These are phyloP conservation scores for Didymella segeticola DNA, from an alignment of 2,329 filamentous ascomycete species.

Conservation along the genomic window DNA sequence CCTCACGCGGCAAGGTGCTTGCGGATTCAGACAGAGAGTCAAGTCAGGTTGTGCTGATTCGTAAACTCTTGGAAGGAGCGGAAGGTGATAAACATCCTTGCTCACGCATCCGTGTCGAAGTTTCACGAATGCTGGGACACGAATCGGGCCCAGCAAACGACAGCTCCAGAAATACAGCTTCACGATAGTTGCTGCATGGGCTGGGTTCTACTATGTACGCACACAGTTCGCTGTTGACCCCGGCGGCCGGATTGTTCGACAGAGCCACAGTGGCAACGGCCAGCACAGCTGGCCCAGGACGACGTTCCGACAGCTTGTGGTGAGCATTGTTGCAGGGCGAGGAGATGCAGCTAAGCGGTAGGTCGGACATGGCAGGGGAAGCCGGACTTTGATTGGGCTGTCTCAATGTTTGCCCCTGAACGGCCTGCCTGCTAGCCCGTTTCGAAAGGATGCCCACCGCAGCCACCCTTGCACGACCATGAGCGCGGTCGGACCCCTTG, in stretches of 20 bases:
- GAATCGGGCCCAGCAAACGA: slow-evolving; percentile 7
- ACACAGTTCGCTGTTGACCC: background rate
- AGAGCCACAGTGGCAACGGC: background rate
- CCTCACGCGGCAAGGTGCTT: slow-evolving; percentile 15
- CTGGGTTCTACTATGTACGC: background rate
- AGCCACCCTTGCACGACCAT: slow-evolving; percentile 35
- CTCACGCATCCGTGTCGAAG: slow-evolving; percentile 25
- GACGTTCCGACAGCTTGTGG: slow-evolving; percentile 6
- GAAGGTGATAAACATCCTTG: slow-evolving; percentile 34
- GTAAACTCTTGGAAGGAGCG: slow-evolving; percentile 26
- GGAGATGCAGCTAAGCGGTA: slow-evolving; percentile 21
- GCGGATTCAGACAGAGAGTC: slow-evolving; percentile 18
- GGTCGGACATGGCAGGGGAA: slow-evolving; percentile 21
- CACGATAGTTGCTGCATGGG: background rate
- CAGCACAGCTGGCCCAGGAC: slow-evolving; percentile 10
- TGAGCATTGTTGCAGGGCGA: slow-evolving; percentile 29
- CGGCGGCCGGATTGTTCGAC: slow-evolving; percentile 1
- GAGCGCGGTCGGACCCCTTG: slow-evolving; percentile 28
- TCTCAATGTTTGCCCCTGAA: slow-evolving; percentile 32
- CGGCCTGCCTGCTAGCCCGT: slow-evolving; percentile 29
- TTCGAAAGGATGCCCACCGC: slow-evolving; percentile 26
- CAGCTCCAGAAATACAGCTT: background rate
- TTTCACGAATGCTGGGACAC: slow-evolving; percentile 24
- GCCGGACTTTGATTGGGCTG: slow-evolving; percentile 24
- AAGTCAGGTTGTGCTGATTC: slow-evolving; percentile 30